These are phyloP conservation scores for Zygoascus biomembranicola DNA, from an alignment of 805 yeast species.

Conservation along the genomic window DNA sequence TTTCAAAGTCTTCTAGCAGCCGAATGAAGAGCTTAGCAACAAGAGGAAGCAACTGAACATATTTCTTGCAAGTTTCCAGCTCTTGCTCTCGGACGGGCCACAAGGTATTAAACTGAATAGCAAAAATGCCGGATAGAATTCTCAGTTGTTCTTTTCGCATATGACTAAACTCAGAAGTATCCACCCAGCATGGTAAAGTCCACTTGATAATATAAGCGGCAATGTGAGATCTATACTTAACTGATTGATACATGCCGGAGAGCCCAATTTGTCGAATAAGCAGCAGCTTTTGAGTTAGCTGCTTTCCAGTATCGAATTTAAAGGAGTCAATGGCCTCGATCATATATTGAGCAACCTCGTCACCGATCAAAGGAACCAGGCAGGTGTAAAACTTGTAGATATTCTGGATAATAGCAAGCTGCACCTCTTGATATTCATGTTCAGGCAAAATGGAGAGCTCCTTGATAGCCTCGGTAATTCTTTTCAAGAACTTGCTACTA, in stretches of 20 bases:
- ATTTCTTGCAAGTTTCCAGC: slow-evolving; percentile 20
- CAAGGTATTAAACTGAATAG: slow-evolving; percentile 21
- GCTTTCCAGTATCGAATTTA: slow-evolving; percentile 49
- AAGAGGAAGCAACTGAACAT: slow-evolving; percentile 25
- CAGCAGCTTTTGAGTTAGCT: slow-evolving; percentile 50
- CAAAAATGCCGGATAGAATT: slow-evolving; percentile 21
- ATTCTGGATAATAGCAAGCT: slow-evolving; percentile 51
- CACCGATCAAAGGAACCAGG: slow-evolving; percentile 34
- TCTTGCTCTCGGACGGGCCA: slow-evolving; percentile 24
- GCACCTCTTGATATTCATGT: slow-evolving; percentile 24
- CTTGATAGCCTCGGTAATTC: slow-evolving; percentile 13
- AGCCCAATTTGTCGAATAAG: slow-evolving; percentile 39
- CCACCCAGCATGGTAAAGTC: slow-evolving; percentile 22
- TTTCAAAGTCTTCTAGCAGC: slow-evolving; percentile 20
- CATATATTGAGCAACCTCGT: slow-evolving; percentile 34
- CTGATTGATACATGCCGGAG: slow-evolving; percentile 19
- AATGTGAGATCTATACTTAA: slow-evolving; percentile 19
- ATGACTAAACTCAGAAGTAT: slow-evolving; percentile 13
- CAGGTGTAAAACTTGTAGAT: slow-evolving; percentile 47
- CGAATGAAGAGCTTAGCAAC: slow-evolving; percentile 23
- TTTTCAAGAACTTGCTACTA: slow-evolving; percentile 7
- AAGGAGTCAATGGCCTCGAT: slow-evolving; percentile 43
- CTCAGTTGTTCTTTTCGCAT: slow-evolving; percentile 21
- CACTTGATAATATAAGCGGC: slow-evolving; percentile 22
- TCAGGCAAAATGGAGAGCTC: slow-evolving; percentile 7